Evolutionary conservation across 164 flowering plant genomes (phyloP).

Genomic region (Aristolochia fimbriata): DNA sequence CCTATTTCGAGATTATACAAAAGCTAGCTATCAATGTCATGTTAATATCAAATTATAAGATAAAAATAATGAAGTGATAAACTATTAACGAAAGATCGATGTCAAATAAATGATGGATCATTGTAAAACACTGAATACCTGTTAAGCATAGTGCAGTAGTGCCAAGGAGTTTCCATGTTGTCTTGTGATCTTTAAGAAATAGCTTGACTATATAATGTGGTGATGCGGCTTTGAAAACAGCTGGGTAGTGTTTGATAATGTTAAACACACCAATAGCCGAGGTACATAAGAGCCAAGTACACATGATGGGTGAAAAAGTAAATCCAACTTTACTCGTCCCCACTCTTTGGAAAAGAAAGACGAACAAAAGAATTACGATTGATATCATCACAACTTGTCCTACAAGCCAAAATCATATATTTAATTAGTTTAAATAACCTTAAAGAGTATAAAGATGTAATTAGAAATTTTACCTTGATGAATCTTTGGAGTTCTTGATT

Average conservation of each 20-base stretch:
- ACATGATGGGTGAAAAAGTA: conserved; percentile 23
- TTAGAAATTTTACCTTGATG: not conserved
- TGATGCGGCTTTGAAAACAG: conserved; percentile 16
- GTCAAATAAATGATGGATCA: too few relatives aligned
- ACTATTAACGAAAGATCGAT: too few relatives aligned
- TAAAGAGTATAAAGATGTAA: too few relatives aligned
- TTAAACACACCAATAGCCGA: conserved; percentile 16
- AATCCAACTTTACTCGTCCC: conserved; percentile 22
- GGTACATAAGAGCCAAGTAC: conserved; percentile 15
- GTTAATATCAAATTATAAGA: too few relatives aligned
- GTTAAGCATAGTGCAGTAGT: conserved; percentile 17
- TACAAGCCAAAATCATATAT: conserved; percentile 3
- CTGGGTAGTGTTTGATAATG: conserved; percentile 13
- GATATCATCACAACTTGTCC: conserved; percentile 18
- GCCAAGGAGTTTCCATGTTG: conserved; percentile 18
- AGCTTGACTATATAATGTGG: conserved; percentile 19
- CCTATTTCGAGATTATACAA: too few relatives aligned
- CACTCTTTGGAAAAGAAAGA: conserved; percentile 15
- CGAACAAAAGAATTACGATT: conserved; percentile 9
- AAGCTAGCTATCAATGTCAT: too few relatives aligned
- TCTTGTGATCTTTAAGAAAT: conserved; percentile 12
- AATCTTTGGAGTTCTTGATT: not conserved
- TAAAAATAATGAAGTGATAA: too few relatives aligned
- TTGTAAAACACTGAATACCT: conserved; percentile 10
- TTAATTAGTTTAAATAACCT: not conserved